These are phyloP conservation scores for Pythium folliculosum DNA, from an alignment of 352 stramenopile genomes.

Conservation along the genomic window DNA sequence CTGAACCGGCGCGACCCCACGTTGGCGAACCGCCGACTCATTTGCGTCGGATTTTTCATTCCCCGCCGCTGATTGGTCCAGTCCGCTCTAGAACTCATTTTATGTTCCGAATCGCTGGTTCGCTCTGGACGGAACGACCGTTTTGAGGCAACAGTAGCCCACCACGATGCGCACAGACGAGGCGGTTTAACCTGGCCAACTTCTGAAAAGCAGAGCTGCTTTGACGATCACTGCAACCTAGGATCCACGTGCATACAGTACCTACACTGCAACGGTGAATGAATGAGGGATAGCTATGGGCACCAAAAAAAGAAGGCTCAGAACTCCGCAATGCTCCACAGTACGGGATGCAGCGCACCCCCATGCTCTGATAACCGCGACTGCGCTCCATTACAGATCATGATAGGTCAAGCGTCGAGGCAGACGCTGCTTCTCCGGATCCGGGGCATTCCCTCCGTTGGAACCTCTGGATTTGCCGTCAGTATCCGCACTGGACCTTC, in stretches of 20 bases:
- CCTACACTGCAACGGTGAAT: background rate
- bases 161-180: slow-evolving; percentile 13
- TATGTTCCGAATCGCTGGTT: slow-evolving; percentile 16
- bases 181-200: slow-evolving; percentile 13
- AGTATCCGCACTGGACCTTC: slow-evolving; percentile 13
- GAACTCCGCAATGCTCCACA: no score
- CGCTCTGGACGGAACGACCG: slow-evolving; percentile 14
- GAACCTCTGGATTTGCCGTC: background rate
- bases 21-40: background rate
- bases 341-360: background rate
- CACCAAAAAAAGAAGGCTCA: background rate
- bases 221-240: background rate
- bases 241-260: background rate
- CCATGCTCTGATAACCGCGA: no score
- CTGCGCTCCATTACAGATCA: background rate
- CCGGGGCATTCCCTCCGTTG: background rate
- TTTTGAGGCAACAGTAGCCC: background rate
- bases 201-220: background rate
- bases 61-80: slow-evolving; percentile 14
- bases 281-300: background rate
- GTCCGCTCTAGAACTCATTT: slow-evolving; percentile 2
- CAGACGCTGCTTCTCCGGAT: slow-evolving; percentile 22
- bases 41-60: slow-evolving; percentile 4
- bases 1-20: slow-evolving; percentile 15
- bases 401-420: slow-evolving; percentile 18